Conservation (phyloP, 2,329 filamentous ascomycete genomes). For the Fusarium tuaranense region DNA sequence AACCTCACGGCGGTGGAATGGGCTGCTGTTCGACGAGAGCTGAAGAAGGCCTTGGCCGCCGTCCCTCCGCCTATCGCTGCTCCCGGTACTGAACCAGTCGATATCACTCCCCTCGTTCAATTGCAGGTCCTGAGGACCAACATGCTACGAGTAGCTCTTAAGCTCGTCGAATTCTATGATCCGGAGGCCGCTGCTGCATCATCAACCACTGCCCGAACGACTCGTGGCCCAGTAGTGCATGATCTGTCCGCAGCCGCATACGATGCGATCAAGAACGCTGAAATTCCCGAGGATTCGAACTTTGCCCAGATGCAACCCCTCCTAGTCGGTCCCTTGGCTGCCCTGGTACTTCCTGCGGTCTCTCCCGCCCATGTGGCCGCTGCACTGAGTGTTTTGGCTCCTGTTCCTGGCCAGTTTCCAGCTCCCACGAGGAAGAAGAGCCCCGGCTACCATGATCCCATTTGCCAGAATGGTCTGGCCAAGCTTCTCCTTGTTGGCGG, state of each 20-base stretch:
- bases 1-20: constrained; percentile 76
- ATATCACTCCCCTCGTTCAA: constrained; percentile 73
- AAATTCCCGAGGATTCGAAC: constrained; percentile 52
- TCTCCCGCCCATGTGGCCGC: constrained; percentile 87
- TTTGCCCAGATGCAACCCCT: constrained; percentile 77
- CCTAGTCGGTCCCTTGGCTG: constrained; percentile 82
- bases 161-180: constrained; percentile 86
- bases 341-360: constrained; percentile 83
- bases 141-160: constrained; percentile 87
- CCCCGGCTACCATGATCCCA: constrained; percentile 83
- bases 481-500: constrained; percentile 91
- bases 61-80: constrained; percentile 51
- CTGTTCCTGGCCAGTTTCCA: constrained; percentile 78
- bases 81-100: constrained; percentile 48
- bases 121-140: constrained; percentile 88
- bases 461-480: constrained; percentile 83
- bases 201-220: constrained; percentile 46
- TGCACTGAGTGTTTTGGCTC: constrained; percentile 81
- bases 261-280: constrained; percentile 56
- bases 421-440: constrained; percentile 80
- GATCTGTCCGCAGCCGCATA: constrained; percentile 68
- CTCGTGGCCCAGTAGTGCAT: constrained; percentile 54
- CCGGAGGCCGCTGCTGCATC: constrained; percentile 55
- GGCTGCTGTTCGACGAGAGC: constrained; percentile 57
- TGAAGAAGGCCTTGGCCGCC: constrained; percentile 56